Evolutionary conservation across 1,284 basidiomycete species (phyloP), one percentile per base, ranked within the genome.

Genomic region (Papiliotrema fonsecae): DNA sequence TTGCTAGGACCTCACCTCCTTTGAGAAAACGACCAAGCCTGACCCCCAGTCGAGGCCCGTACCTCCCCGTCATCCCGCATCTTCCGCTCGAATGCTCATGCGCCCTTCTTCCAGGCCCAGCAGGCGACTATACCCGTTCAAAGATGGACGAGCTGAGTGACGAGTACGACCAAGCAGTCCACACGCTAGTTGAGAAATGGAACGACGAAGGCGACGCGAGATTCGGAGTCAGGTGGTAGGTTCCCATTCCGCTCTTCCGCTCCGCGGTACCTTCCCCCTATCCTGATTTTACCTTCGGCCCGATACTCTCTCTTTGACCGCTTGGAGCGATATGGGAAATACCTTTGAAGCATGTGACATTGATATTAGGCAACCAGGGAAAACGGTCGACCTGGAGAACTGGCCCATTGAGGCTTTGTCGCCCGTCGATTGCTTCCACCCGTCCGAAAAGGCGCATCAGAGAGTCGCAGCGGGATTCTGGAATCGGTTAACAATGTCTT

Each of bases 361-460:
- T 11, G 4, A 3, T n/a, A 3, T 39, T 30, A 73, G 70, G 71
- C 74, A 75, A 55, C 72, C 73, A 0, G 66, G 65, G 6, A 50
- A 60, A 5, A 62, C 57, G 6, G 55, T 75, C 25, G 70, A 73
- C 35, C 58, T 75, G 4, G 60, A 54, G 4, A 51, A 62, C 31
- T 74, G 67, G 43, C 74, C 74, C 3, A 64, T 72, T 18, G 58
- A 67, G 35, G 69, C 72, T 2, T 52, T 75, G 5, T 69, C 65
- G 7, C 60, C 61, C n/a, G 55, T 69, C 6, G 74, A 76, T 51
- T 76, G 72, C 53, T 76, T 75, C 56, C 74, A 75, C 42, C 74
- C 74, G 4, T 69, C 66, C 13, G 64, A 61, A 18, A 58, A 57
- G 22, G 67, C 66, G 0, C 74, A 75, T 50, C 57, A 63, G 42